These are phyloP conservation scores for Proliferodiscus dingleyae DNA, from an alignment of 2,329 filamentous ascomycete genomes.

Conservation along the genomic window DNA sequence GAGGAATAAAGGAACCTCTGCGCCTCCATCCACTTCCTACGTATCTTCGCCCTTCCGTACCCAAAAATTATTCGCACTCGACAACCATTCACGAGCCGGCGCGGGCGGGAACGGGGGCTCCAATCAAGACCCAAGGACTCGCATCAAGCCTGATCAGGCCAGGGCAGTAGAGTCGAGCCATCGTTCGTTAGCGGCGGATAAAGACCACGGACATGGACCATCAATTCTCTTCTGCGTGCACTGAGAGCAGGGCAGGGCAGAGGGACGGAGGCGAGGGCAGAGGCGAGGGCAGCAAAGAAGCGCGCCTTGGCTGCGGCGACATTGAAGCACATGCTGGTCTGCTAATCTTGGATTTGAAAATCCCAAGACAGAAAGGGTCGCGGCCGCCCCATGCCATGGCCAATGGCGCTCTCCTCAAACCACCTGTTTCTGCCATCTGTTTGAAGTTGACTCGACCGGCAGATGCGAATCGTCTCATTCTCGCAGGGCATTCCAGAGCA, in stretches of 20 bases:
- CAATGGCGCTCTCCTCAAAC: constrained; percentile 3
- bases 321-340: background rate
- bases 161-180: background rate
- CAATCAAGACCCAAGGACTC: background rate
- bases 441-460: background rate
- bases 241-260: too few relatives aligned
- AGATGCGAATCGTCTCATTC: background rate
- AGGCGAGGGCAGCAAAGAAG: too few relatives aligned
- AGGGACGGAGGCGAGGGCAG: too few relatives aligned
- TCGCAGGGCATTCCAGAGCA: too few relatives aligned
- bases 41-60: too few relatives aligned
- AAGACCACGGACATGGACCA: background rate
- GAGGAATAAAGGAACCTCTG: too few relatives aligned
- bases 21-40: too few relatives aligned
- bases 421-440: background rate
- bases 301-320: constrained; percentile 8
- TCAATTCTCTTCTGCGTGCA: background rate
- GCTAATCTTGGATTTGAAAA: background rate
- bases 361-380: constrained; percentile 4
- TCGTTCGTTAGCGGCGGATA: constrained; percentile 7
- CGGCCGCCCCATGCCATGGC: too few relatives aligned
- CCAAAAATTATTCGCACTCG: too few relatives aligned
- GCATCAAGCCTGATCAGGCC: constrained; percentile 5
- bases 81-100: background rate
- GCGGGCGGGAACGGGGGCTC: too few relatives aligned